These are phyloP conservation scores for Fagopyrum homotropicum DNA, from an alignment of 148 eudicot species.

Conservation along the genomic window DNA sequence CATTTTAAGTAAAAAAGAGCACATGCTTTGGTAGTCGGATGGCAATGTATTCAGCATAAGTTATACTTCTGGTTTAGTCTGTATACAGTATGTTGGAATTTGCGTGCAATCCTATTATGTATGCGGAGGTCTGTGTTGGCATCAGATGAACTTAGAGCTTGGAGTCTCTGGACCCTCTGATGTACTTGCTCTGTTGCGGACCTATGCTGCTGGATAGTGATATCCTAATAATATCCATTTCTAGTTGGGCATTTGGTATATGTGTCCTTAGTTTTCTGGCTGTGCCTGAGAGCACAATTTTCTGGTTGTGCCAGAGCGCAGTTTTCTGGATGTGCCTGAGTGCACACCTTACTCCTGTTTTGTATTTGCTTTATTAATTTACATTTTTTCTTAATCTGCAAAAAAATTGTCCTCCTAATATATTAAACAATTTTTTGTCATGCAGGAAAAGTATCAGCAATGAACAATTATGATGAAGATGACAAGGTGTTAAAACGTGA, in stretches of 20 bases:
- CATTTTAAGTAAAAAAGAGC: too few species aligned
- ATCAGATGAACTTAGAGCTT: not conserved
- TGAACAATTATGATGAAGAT: conserved; percentile 44
- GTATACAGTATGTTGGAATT: not conserved
- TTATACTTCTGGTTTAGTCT: not conserved
- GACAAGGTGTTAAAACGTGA: conserved; percentile 49
- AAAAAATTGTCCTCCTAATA: not conserved
- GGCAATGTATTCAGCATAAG: not conserved
- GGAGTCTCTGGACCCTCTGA: not conserved
- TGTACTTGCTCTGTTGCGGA: not conserved
- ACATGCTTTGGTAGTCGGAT: not conserved
- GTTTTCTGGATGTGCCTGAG: not conserved
- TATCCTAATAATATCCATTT: not conserved
- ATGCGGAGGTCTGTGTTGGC: not conserved
- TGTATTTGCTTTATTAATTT: not conserved
- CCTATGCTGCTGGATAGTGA: not conserved
- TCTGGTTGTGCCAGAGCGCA: too few species aligned
- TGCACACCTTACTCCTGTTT: not conserved
- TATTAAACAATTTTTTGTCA: not conserved
- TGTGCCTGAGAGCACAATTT: too few species aligned
- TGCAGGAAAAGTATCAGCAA: conserved; percentile 52
- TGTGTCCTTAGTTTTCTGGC: too few species aligned
- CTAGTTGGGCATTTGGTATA: too few species aligned
- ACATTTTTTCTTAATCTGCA: not conserved
- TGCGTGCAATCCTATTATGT: not conserved